phyloP scores from a whole-genome alignment of 2,329 filamentous ascomycete genomes.

The Truncatella angustata region DNA sequence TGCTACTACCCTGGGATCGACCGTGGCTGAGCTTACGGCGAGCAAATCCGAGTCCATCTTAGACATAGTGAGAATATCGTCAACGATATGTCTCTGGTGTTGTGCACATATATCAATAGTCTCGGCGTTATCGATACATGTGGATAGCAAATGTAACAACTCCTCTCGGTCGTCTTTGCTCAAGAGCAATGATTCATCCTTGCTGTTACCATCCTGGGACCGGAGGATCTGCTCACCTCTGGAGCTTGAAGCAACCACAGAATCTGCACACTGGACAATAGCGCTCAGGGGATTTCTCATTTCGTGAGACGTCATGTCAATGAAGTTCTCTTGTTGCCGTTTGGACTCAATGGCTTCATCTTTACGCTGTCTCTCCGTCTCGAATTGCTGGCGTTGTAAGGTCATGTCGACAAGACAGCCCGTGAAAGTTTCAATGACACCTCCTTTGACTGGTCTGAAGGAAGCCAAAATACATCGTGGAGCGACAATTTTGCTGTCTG shows the following conservation, averaged over 20 bases:
- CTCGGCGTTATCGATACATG: slow-evolving; percentile 75
- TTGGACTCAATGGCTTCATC: slow-evolving; percentile 58
- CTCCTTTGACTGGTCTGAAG: slow-evolving; percentile 49
- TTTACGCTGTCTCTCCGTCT: slow-evolving; percentile 36
- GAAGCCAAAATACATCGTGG: slow-evolving; percentile 49
- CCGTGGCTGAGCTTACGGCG: slow-evolving; percentile 65
- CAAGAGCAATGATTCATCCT: background rate
- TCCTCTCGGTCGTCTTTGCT: slow-evolving; percentile 1
- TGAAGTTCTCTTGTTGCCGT: slow-evolving; percentile 76
- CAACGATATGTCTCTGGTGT: slow-evolving; percentile 70
- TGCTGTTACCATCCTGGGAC: background rate
- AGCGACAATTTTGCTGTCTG: slow-evolving; percentile 40
- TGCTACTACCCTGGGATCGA: slow-evolving; percentile 64
- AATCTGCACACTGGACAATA: slow-evolving; percentile 72
- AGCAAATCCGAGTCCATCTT: slow-evolving; percentile 70
- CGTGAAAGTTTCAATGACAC: slow-evolving; percentile 45
- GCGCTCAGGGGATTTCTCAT: slow-evolving; percentile 73
- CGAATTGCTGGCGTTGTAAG: slow-evolving; percentile 50
- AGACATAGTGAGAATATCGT: slow-evolving; percentile 63
- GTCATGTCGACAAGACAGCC: slow-evolving; percentile 50
- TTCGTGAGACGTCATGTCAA: slow-evolving; percentile 73
- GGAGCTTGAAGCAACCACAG: slow-evolving; percentile 55
- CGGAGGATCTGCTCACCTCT: slow-evolving; percentile 38
- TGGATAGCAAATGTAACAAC: slow-evolving; percentile 70
- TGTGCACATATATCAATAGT: slow-evolving; percentile 78